Evolutionary conservation across 805 yeast genomes (phyloP).

Genomic region (Ogataea dorogensis): DNA sequence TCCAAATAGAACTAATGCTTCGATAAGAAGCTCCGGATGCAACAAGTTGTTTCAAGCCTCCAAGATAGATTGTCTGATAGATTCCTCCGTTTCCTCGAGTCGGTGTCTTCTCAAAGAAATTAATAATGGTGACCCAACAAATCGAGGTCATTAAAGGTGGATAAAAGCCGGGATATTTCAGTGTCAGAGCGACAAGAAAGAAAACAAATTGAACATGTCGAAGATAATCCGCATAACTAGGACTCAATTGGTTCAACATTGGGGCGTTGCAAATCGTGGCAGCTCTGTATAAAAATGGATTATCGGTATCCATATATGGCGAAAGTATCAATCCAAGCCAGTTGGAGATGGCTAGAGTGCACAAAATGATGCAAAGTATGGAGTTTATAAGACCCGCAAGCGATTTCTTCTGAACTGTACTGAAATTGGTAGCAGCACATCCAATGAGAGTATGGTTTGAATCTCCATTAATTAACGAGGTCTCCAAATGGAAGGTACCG

Average conservation of each 20-base stretch:
- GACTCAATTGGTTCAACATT: constrained; percentile 53
- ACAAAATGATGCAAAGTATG: constrained; percentile 41
- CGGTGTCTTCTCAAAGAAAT: constrained; percentile 10
- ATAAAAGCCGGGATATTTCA: constrained; percentile 61
- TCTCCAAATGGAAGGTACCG: constrained; percentile 45
- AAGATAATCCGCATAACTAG: constrained; percentile 48
- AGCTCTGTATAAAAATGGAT: constrained; percentile 51
- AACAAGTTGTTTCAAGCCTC: constrained; percentile 42
- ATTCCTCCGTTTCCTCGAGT: constrained; percentile 34
- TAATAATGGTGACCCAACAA: constrained; percentile 57
- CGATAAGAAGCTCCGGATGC: constrained; percentile 34
- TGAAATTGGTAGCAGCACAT: constrained; percentile 47
- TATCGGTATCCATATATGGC: constrained; percentile 57
- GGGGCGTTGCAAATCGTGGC: constrained; percentile 60
- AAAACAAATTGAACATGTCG: constrained; percentile 59
- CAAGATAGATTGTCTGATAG: constrained; percentile 40
- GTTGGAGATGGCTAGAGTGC: constrained; percentile 36
- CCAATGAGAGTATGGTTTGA: constrained; percentile 39
- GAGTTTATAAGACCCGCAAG: constrained; percentile 40
- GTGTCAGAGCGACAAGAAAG: constrained; percentile 52
- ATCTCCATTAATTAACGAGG: constrained; percentile 43
- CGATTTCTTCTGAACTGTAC: constrained; percentile 44
- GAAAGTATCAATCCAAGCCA: constrained; percentile 42
- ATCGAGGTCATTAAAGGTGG: constrained; percentile 52
- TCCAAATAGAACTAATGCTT: constrained; percentile 19